A percentile compares a stretch with the other conserved stretches of the same genome.
phyloP scores from a whole-genome alignment of 2,329 filamentous ascomycete genomes.

The Thermothelomyces thermophilus region DNA sequence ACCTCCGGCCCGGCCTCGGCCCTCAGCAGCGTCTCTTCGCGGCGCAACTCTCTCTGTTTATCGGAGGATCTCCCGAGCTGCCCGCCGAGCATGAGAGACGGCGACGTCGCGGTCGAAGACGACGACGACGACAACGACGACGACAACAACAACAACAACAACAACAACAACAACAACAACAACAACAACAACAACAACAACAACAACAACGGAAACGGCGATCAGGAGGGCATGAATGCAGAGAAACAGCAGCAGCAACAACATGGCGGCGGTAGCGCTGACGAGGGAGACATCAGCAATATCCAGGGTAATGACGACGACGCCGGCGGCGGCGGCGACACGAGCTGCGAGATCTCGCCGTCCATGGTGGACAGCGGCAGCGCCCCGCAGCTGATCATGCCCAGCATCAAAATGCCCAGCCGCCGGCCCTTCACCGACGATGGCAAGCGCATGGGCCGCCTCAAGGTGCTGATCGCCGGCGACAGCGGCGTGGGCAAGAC shows the following conservation, averaged over 20 bases:
- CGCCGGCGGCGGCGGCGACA: background rate
- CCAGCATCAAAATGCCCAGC: constrained; percentile 84
- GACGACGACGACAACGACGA: constrained; percentile 17
- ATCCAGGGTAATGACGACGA: too few species aligned
- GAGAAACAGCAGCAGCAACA: background rate
- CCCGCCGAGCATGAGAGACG: constrained; percentile 28
- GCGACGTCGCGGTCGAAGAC: constrained; percentile 42
- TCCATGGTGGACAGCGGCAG: constrained; percentile 41
- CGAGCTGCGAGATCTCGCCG: background rate
- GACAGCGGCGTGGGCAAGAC: constrained; percentile 78
- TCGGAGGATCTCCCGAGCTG: constrained; percentile 38
- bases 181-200: constrained; percentile 17
- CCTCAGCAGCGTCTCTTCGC: constrained; percentile 46
- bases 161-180: background rate
- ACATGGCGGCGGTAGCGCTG: constrained; percentile 9
- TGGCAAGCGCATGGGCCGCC: constrained; percentile 73
- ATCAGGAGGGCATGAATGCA: background rate
- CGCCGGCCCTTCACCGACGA: constrained; percentile 83
- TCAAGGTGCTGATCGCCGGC: constrained; percentile 86
- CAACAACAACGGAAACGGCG: background rate
- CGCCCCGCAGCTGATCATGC: constrained; percentile 89
- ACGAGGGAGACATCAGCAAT: constrained; percentile 4
- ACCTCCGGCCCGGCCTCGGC: constrained; percentile 36
- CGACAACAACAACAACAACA: background rate
- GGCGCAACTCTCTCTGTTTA: constrained; percentile 43